These are phyloP conservation scores for Angomonas desouzai DNA, from an alignment of 208 protist species.

Conservation along the genomic window DNA sequence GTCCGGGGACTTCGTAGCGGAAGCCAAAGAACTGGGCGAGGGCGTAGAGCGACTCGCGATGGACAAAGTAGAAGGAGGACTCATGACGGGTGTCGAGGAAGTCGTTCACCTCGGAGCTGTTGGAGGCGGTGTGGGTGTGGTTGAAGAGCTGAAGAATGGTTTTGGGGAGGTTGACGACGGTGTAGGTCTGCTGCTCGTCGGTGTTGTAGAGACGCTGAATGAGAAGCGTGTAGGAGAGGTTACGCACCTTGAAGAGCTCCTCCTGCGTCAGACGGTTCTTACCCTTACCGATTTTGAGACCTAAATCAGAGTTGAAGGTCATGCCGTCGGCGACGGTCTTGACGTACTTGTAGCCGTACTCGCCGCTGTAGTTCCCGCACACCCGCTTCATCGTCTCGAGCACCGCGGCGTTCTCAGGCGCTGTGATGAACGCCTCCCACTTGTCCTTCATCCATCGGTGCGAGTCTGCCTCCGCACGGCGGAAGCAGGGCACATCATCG, in stretches of 20 bases:
- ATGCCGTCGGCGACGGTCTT: constrained; percentile 79
- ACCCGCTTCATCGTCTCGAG: constrained; percentile 45
- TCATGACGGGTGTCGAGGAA: constrained; percentile 65
- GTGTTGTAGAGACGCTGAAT: constrained; percentile 75
- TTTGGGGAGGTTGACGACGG: constrained; percentile 63
- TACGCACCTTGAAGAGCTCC: constrained; percentile 58
- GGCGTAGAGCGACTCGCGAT: constrained; percentile 83
- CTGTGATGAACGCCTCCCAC: constrained; percentile 32
- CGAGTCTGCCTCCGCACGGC: constrained; percentile 68
- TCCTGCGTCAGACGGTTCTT: constrained; percentile 28
- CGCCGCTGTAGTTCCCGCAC: constrained; percentile 39
- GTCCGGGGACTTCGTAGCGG: constrained; percentile 51
- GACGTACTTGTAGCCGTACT: constrained; percentile 42
- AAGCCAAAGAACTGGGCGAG: constrained; percentile 82
- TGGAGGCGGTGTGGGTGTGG: constrained; percentile 32
- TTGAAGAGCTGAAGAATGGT: constrained; percentile 50
- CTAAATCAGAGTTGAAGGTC: constrained; percentile 74
- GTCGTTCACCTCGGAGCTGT: constrained; percentile 43
- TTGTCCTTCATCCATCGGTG: constrained; percentile 49
- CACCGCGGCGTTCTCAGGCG: constrained; percentile 37
- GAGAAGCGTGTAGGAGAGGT: constrained; percentile 66
- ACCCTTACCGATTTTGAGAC: constrained; percentile 47
- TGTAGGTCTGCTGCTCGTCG: constrained; percentile 85
- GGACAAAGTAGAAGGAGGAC: constrained; percentile 73
- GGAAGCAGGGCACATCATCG: constrained; percentile 82